These are phyloP conservation scores for Nigrospora sphaerica DNA, from an alignment of 2,329 filamentous ascomycete genomes.

Conservation along the genomic window DNA sequence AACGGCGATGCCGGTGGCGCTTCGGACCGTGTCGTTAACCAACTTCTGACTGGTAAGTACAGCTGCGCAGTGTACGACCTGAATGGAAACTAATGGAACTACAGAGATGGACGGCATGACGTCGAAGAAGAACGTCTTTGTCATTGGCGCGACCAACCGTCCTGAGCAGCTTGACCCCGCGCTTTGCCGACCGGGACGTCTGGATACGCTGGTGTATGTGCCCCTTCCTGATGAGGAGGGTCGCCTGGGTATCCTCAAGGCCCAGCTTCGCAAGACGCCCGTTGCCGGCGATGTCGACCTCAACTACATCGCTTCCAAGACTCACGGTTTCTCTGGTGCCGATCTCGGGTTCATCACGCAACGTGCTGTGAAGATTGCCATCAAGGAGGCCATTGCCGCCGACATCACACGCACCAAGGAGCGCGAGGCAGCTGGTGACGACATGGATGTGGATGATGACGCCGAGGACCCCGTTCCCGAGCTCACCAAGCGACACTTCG, in stretches of 20 bases:
- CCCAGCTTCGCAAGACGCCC: conserved; percentile 97
- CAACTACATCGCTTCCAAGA: conserved; percentile 89
- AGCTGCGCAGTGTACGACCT: too few relatives aligned
- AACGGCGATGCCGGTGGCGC: conserved; percentile 94
- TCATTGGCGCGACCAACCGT: conserved; percentile 97
- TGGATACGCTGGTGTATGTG: conserved; percentile 97
- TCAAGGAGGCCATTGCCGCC: conserved; percentile 86
- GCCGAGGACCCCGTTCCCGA: conserved; percentile 90
- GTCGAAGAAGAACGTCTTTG: conserved; percentile 99
- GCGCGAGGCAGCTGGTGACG: conserved; percentile 78
- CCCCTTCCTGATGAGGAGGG: conserved; percentile 89
- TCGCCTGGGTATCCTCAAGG: conserved; percentile 83
- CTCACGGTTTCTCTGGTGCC: conserved; percentile 98
- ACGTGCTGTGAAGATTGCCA: conserved; percentile 97
- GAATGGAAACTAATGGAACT: conserved; percentile 16
- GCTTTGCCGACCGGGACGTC: conserved; percentile 95
- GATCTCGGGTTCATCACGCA: conserved; percentile 99
- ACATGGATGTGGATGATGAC: conserved; percentile 76
- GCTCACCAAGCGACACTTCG: conserved; percentile 93
- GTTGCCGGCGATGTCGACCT: conserved; percentile 83
- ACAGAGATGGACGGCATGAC: conserved; percentile 99
- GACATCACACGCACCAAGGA: conserved; percentile 93
- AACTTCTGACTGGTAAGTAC: conserved; percentile 84
- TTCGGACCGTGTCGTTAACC: conserved; percentile 98
- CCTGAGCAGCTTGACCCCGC: conserved; percentile 98